Evolutionary conservation across 1,284 basidiomycete genomes (phyloP), one percentile per base, ranked within the genome.

Genomic region (Ceratobasidium sp.): DNA sequence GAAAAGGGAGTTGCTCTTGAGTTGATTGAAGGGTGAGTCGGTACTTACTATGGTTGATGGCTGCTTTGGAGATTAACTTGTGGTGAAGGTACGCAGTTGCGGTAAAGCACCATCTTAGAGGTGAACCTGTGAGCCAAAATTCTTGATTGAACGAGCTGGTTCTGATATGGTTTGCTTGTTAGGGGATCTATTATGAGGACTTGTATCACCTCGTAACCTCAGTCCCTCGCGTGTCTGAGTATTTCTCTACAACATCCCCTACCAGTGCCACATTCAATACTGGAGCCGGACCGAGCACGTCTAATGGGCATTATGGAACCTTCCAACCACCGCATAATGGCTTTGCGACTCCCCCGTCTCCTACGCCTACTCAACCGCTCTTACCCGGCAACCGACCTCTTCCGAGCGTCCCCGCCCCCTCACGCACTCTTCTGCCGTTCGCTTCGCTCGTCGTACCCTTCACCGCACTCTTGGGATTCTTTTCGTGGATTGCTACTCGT

Each of bases 61-160:
- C 70, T 2, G 64, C 30, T n/a, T n/a, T n/a, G n/a, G n/a, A n/a
- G n/a, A n/a, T n/a, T n/a, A n/a, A n/a, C n/a, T n/a, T n/a, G n/a
- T n/a, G n/a, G n/a, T n/a, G n/a, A n/a, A 89, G 88, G 1, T 89
- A 86, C 75, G 81, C 84, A 4, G 82, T 89, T 23, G 83, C 89
- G 0, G 73, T 89, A n/a, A 90, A 91, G 77, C 89, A 90, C 77
- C 88, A 90, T 78, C 79, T 90, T 30, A 83, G 89, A 77, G 86
- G 87, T 85, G 73, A 41, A 38, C 71, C 57, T 26, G 77, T 52
- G 28, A 43, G 49, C 21, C 50, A 52, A 18, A 41, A 21, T 13
- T 35, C 47, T 32, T 21, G 28, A 13, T n/a, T n/a, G 16, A 4
- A 21, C 7, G 28, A 32, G 28, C 30, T 8, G 4, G 18, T 2